Conservation (phyloP, 2,329 filamentous ascomycete genomes). For the Leptographium lundbergii region DNA sequence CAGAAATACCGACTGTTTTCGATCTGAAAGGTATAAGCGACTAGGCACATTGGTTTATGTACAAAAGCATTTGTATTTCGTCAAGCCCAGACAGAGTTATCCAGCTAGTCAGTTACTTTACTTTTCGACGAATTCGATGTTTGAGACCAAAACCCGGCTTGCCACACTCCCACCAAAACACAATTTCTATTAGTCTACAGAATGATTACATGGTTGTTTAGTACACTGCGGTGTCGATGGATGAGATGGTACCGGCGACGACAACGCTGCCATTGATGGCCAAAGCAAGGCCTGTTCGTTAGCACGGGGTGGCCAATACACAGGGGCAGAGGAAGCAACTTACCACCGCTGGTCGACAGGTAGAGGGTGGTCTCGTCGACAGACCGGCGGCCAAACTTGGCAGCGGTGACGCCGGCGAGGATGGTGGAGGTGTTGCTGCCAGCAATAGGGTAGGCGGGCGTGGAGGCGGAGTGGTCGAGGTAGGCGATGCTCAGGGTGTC, state of each 20-base stretch:
- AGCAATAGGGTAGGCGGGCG: not conserved
- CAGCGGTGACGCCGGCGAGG: conserved; percentile 1
- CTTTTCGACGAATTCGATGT: no score
- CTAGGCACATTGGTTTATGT: no score
- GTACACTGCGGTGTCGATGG: conserved; percentile 11
- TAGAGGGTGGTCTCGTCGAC: not conserved
- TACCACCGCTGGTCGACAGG: conserved; percentile 2
- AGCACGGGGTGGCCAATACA: conserved; percentile 22
- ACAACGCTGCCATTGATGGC: conserved; percentile 29
- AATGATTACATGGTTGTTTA: not conserved
- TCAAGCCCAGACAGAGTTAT: no score
- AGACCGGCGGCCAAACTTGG: conserved; percentile 1
- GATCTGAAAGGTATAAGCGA: no score
- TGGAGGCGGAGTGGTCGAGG: conserved; percentile 11
- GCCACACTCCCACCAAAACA: no score
- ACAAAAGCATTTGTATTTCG: no score
- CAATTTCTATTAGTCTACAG: no score
- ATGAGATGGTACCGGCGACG: conserved; percentile 20
- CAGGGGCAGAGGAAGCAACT: not conserved
- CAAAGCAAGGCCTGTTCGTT: conserved; percentile 26
- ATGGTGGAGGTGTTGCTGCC: conserved; percentile 2
- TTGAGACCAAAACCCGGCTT: no score
- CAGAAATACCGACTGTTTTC: no score
- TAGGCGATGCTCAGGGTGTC: conserved; percentile 10
- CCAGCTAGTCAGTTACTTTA: no score